These are phyloP conservation scores for Fraxinus floribunda DNA, from an alignment of 305 asterid species.

Conservation along the genomic window DNA sequence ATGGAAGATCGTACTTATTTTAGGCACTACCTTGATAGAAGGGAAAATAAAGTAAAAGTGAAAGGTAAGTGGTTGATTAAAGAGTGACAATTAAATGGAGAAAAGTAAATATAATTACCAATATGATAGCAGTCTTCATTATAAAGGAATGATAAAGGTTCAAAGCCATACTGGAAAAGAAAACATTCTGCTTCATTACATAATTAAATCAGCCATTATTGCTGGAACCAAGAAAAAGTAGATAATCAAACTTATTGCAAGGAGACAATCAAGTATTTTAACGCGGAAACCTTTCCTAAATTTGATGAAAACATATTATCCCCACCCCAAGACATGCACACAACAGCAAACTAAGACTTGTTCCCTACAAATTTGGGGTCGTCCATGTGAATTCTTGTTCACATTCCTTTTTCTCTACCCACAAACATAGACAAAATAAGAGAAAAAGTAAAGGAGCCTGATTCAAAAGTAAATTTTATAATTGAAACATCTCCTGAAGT, in stretches of 20 bases:
- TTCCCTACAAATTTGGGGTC: not conserved
- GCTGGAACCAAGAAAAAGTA: constrained; percentile 6
- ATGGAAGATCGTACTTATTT: not conserved
- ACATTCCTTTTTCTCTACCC: not conserved
- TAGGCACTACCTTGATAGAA: constrained; percentile 1
- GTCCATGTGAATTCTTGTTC: not conserved
- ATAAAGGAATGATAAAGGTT: constrained; percentile 30
- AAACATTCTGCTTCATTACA: not conserved
- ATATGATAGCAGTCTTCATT: not conserved
- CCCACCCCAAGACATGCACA: not conserved
- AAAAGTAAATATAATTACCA: not conserved
- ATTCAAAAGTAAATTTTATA: not conserved
- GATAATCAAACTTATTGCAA: not conserved
- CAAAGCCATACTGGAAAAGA: not conserved
- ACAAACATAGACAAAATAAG: not conserved
- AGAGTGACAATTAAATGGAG: not conserved
- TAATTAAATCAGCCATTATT: not conserved
- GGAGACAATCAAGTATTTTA: not conserved
- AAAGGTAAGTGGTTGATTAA: not conserved
- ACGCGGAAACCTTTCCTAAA: not conserved
- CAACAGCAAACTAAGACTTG: not conserved
- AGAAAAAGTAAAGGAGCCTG: not conserved
- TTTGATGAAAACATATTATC: not conserved
- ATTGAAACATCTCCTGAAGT: not conserved
- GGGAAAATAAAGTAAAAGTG: constrained; percentile 5